Conservation (phyloP, 306 rosid species). For the Trifolium fragiferum region DNA sequence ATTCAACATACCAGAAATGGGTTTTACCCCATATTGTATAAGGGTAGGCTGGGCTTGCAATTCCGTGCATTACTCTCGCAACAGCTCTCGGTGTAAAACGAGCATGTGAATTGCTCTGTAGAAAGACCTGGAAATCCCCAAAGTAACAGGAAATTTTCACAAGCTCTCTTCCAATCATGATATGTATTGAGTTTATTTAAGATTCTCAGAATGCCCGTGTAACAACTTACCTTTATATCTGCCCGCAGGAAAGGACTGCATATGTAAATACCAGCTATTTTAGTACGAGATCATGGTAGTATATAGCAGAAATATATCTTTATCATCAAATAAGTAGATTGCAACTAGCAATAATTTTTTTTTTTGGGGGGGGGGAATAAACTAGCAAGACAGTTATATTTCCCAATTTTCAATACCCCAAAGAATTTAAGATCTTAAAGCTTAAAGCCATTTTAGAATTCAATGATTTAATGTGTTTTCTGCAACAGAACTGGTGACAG, state of each 20-base stretch:
- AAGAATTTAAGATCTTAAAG: conserved; percentile 19
- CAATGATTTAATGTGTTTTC: conserved; percentile 21
- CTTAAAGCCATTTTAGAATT: conserved; percentile 19
- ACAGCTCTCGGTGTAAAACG: conserved; percentile 90
- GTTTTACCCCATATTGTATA: conserved; percentile 81
- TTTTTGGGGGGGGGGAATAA: neutral
- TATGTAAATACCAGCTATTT: conserved; percentile 47
- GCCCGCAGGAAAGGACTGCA: conserved; percentile 94
- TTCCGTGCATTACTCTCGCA: conserved; percentile 95
- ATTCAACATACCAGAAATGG: conserved; percentile 77
- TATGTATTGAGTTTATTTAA: conserved; percentile 18
- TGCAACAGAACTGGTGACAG: conserved; percentile 16
- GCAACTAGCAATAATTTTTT: neutral
- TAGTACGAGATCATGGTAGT: conserved; percentile 43
- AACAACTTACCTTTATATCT: conserved; percentile 78
- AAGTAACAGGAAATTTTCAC: conserved; percentile 34
- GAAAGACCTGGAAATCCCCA: conserved; percentile 70
- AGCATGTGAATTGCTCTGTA: conserved; percentile 80
- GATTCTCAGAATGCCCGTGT: conserved; percentile 31
- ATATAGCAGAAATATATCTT: conserved; percentile 26
- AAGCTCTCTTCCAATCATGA: conserved; percentile 25
- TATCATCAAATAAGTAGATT: conserved; percentile 30
- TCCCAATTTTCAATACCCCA: conserved; percentile 11
- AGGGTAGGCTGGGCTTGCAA: conserved; percentile 94
- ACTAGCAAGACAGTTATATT: neutral